Percentiles rank a stretch among this genome's conserved stretches.
These are phyloP conservation scores for Annulohypoxylon moriforme DNA, from an alignment of 495 filamentous ascomycete species.

Conservation along the genomic window DNA sequence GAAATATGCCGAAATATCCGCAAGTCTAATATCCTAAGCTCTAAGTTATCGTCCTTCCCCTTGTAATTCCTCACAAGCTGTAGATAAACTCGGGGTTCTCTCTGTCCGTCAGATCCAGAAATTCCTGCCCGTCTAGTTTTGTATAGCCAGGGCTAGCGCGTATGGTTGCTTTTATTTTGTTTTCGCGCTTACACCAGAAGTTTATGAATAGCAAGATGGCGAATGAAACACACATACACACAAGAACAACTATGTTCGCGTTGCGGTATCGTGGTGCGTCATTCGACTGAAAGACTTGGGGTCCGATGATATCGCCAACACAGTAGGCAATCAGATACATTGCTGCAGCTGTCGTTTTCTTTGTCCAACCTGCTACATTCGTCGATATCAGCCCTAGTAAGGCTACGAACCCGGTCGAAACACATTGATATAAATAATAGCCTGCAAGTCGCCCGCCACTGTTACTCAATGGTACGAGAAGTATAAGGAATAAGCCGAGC, in stretches of 20 bases:
- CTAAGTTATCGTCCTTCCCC: background rate
- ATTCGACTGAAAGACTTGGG: conserved; percentile 49
- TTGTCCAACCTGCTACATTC: conserved; percentile 79
- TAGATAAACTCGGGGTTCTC: conserved; percentile 77
- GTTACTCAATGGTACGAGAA: conserved; percentile 70
- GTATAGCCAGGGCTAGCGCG: conserved; percentile 67
- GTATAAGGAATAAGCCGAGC: conserved; percentile 72
- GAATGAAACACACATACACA: conserved; percentile 69
- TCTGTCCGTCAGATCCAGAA: conserved; percentile 72
- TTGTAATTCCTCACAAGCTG: conserved; percentile 57
- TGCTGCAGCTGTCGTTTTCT: conserved; percentile 78
- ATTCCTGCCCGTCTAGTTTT: conserved; percentile 75
- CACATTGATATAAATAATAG: conserved; percentile 72
- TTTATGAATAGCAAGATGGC: conserved; percentile 70
- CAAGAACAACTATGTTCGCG: conserved; percentile 74
- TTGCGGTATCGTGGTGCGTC: conserved; percentile 71
- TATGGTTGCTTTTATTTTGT: conserved; percentile 68
- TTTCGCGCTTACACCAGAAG: conserved; percentile 70
- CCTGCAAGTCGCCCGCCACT: conserved; percentile 69
- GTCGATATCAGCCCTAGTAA: conserved; percentile 68
- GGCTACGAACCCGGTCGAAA: conserved; percentile 68
- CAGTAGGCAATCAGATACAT: conserved; percentile 77
- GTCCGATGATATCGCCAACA: conserved; percentile 66
- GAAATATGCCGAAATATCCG: too few species aligned
- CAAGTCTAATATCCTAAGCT: background rate